Evolutionary conservation across 1,139 yeast genomes (phyloP), one percentile per base, ranked within the genome.

Genomic region (Taphrina confusa): DNA sequence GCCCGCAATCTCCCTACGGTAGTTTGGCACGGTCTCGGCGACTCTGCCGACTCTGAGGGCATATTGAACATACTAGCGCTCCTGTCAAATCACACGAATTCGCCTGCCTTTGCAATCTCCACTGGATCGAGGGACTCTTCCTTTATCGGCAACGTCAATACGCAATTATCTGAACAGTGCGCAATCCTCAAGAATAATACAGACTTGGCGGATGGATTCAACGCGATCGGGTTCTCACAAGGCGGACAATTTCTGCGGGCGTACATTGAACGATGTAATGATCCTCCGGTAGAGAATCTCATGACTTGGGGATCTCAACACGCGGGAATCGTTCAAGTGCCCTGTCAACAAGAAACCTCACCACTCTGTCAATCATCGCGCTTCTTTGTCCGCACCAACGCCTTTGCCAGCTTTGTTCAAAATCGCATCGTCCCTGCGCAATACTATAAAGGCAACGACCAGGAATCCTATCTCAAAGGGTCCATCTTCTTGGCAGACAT

Each of bases 21-120:
- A 1, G 68, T 87, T 44, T 87, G 95, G 95, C 95, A 87, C 68
- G 95, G 95, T 0, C 77, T 87, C 67, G 94, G 95, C 0, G 95
- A 87, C 70, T 77, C 80, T 18, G 87, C 83, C 68, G 80, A 85
- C 68, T 82, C 90, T 0, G 72, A 79, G 0, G 82, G 86, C 0
- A 82, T 86, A n/a, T 33, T 33, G 20, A 33, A 27, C 12, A 14
- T 54, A 16, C 51, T 54, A 16, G 75, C 34, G 11, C 20, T 31
- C 4, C 39, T 54, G 12, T 31, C 51, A 27, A 54, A 54, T 20
- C 49, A 54, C 27, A 54, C 58, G n/a, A 12, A 18, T 16, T 28
- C 58, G 4, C 49, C 49, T n/a, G 36, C 58, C 9, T 44, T 14
- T n/a, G 58, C 58, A 20, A 36, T 54, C 27, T 45, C 49, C 4